phyloP scores from a whole-genome alignment of 139 green algal genomes.

The Nannochloris sp. region DNA sequence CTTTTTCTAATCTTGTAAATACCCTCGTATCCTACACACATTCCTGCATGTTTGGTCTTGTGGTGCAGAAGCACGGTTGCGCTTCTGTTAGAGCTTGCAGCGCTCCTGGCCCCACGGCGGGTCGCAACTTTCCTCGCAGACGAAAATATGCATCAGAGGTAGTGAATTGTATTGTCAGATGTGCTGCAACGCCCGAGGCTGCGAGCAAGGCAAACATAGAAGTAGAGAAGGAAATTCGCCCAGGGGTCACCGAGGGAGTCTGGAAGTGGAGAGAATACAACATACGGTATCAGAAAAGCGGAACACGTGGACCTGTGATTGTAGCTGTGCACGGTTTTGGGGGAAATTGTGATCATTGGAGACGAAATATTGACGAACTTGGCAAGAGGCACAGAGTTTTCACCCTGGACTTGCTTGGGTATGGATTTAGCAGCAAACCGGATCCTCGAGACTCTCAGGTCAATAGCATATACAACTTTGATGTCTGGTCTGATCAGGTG shows the following conservation, averaged over 20 bases:
- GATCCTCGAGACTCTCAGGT: slow-evolving; percentile 34
- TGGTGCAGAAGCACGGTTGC: neutral
- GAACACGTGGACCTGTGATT: slow-evolving; percentile 19
- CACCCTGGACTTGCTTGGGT: slow-evolving; percentile 89
- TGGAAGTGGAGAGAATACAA: slow-evolving; percentile 72
- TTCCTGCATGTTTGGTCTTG: too few species aligned
- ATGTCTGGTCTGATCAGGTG: slow-evolving; percentile 43
- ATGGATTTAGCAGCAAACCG: slow-evolving; percentile 71
- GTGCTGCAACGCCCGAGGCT: neutral
- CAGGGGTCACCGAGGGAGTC: slow-evolving; percentile 31
- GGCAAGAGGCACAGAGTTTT: slow-evolving; percentile 46
- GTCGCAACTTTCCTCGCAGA: neutral
- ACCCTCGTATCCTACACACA: too few species aligned
- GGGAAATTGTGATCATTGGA: slow-evolving; percentile 81
- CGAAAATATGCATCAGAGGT: neutral
- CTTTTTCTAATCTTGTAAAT: neutral
- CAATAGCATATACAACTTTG: slow-evolving; percentile 71
- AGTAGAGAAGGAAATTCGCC: slow-evolving; percentile 18
- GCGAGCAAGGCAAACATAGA: neutral
- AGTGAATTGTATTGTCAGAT: neutral
- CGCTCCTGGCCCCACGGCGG: neutral
- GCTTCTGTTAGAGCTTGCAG: neutral
- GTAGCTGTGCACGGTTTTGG: slow-evolving; percentile 80
- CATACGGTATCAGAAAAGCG: slow-evolving; percentile 68
- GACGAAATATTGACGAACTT: slow-evolving; percentile 75